phyloP scores from a whole-genome alignment of 805 yeast genomes.

The Scheffersomyces coipomensis region DNA sequence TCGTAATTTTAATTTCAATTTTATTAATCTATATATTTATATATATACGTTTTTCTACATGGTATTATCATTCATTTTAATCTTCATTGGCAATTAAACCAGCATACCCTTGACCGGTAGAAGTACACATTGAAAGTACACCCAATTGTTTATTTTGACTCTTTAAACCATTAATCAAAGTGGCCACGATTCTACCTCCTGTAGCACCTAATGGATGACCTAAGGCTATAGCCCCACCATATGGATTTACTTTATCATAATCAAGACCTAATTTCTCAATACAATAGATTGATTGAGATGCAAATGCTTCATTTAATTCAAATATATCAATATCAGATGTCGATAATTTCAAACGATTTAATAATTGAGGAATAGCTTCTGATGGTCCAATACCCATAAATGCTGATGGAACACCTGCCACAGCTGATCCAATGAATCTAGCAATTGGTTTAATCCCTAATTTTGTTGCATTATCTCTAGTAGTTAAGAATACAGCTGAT shows the following conservation, averaged over 20 bases:
- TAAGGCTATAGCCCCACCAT: conserved; percentile 17
- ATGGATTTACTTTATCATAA: conserved; percentile 38
- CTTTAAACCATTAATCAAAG: conserved; percentile 31
- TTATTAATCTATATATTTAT: too few species aligned
- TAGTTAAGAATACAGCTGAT: conserved; percentile 30
- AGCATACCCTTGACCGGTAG: conserved; percentile 41
- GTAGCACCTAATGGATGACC: conserved; percentile 62
- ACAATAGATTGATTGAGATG: conserved; percentile 29
- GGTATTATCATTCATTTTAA: not conserved
- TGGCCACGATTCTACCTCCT: conserved; percentile 39
- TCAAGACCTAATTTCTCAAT: conserved; percentile 24
- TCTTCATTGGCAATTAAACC: conserved; percentile 27
- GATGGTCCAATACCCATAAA: conserved; percentile 39
- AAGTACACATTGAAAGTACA: conserved; percentile 40
- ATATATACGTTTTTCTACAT: not conserved
- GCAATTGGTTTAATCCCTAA: conserved; percentile 29
- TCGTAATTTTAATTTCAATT: too few species aligned
- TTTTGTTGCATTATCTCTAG: conserved; percentile 31
- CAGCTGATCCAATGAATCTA: conserved; percentile 26
- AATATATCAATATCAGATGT: conserved; percentile 25
- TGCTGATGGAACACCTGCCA: conserved; percentile 32
- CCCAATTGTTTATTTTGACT: conserved; percentile 29
- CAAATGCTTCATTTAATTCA: conserved; percentile 38
- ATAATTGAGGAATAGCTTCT: conserved; percentile 26
- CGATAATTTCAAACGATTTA: conserved; percentile 19